A percentile compares a stretch with the other conserved stretches of the same genome.
Conservation (phyloP, 1,139 yeast genomes). For the Zygotorulaspora mrakii region DNA sequence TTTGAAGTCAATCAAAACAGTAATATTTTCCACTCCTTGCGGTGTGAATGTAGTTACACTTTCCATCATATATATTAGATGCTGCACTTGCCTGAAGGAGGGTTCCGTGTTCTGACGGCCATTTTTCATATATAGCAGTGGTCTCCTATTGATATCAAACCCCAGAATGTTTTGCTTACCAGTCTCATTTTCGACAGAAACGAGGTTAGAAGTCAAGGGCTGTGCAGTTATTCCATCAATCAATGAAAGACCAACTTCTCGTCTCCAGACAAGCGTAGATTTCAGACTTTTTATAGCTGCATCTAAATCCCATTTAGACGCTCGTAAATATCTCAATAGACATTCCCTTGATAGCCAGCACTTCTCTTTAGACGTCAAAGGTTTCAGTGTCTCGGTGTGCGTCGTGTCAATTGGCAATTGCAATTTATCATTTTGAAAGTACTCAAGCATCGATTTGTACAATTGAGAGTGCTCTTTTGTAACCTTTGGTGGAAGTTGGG, state of each 20-base stretch:
- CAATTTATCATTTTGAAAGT: constrained; percentile 50
- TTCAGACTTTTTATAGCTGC: constrained; percentile 71
- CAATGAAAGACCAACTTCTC: constrained; percentile 79
- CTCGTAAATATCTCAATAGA: constrained; percentile 77
- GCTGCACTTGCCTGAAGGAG: constrained; percentile 83
- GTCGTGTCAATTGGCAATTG: constrained; percentile 38
- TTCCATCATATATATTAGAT: constrained; percentile 85
- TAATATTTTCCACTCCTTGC: constrained; percentile 87
- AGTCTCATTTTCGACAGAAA: constrained; percentile 70
- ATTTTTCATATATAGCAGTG: constrained; percentile 81
- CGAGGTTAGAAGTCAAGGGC: constrained; percentile 55
- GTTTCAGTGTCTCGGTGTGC: constrained; percentile 33
- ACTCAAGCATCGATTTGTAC: constrained; percentile 53
- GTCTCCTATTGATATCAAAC: constrained; percentile 78
- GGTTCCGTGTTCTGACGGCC: constrained; percentile 92
- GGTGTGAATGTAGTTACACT: constrained; percentile 87
- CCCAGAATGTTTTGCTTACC: constrained; percentile 89
- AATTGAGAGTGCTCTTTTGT: constrained; percentile 51
- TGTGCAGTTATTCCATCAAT: constrained; percentile 41
- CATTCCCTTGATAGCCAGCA: constrained; percentile 92
- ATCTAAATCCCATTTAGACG: constrained; percentile 77
- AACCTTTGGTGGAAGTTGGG: constrained; percentile 37
- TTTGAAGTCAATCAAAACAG: constrained; percentile 84
- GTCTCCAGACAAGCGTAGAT: constrained; percentile 79
- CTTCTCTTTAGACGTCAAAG: constrained; percentile 58